A percentile compares a stretch with the other conserved stretches of the same genome.
Conservation (phyloP, 148 eudicot species). For the Salicornia ramosissima region DNA sequence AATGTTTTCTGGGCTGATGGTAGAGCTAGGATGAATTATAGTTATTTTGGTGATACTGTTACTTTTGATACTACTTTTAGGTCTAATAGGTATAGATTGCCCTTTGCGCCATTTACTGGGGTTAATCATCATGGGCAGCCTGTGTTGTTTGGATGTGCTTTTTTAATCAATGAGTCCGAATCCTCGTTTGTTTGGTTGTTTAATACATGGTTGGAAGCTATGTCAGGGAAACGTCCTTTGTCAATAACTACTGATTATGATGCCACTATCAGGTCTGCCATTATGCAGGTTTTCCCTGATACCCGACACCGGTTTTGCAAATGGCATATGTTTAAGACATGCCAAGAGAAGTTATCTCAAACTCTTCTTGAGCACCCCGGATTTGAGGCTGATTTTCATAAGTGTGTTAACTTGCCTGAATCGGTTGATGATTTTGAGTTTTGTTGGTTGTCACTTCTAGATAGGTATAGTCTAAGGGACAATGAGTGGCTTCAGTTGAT, state of each 20-base stretch:
- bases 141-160: constrained; percentile 58
- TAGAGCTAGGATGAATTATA: constrained; percentile 37
- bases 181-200: constrained; percentile 50
- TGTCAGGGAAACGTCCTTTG: constrained; percentile 38
- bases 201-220: constrained; percentile 43
- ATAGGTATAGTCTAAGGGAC: constrained; percentile 39
- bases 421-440: constrained; percentile 49
- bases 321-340: constrained; percentile 52
- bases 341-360: constrained; percentile 50
- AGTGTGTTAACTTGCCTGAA: constrained; percentile 51
- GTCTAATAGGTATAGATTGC: constrained; percentile 57
- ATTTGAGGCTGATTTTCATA: constrained; percentile 52
- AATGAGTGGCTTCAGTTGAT: constrained; percentile 47
- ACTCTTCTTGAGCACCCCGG: constrained; percentile 34
- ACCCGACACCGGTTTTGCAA: constrained; percentile 50
- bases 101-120: constrained; percentile 52
- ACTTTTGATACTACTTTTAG: constrained; percentile 51
- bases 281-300: constrained; percentile 40
- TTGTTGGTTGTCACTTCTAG: constrained; percentile 47
- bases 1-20: constrained; percentile 52
- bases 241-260: constrained; percentile 57
- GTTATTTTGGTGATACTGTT: constrained; percentile 51
- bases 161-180: constrained; percentile 47
- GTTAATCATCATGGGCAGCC: constrained; percentile 53
- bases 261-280: constrained; percentile 36